Base-by-base conservation (phyloP, 2,329 filamentous ascomycete genomes). In the Xylaria digitata region DNA sequence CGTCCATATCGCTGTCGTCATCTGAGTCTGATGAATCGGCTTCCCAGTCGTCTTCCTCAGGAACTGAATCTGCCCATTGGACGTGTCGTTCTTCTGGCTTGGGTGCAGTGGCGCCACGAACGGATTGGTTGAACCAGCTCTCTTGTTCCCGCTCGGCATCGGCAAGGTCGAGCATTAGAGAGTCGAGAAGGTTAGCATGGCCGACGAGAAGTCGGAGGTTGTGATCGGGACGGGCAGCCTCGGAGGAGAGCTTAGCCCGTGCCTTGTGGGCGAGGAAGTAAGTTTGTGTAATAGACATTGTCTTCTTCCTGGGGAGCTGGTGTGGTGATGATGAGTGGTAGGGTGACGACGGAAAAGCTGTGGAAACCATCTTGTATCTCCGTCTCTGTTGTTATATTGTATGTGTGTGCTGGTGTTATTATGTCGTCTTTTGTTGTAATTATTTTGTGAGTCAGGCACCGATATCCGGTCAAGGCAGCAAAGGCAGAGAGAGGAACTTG, bases 221-320 rank as follows among this genome's bases (percentile, higher is more conserved):
- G 87, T 98, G 96, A 79, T 98, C 95, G 75, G 93, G 86, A 77
- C 91, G 91, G 81, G 90, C 89, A 84, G 96, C 96, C 84, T 98
- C 95, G 71, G 87, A 88, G 72, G 94, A 94, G 78, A 99, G 94
- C 93, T 99, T 99, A 75, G 90, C 91, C 80, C 96, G 90, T 79
- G 96, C 96, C 82, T 94, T 95, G 86, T 97, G 94, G 79, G 96
- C 96, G 76, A 98, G 91, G 85, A 93, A 97, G 91, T 98, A 99
- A 69, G 95, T 98, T 83, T 97, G 94, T 32, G 95, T 96, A 84
- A 98, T 91, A 80, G 92, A 96, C 96, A 98, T 98, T 83, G 91
- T 94, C 82, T 94, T 92, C 84, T 91, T 86, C 80, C 83, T 82
- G 72, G 82, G 76, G 66, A 76, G 74, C 61, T 74, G 73, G 69